Evolutionary conservation across 108 stramenopile species (phyloP), one percentile per base, ranked within the genome.

Genomic region (Skeletonema grethae): DNA sequence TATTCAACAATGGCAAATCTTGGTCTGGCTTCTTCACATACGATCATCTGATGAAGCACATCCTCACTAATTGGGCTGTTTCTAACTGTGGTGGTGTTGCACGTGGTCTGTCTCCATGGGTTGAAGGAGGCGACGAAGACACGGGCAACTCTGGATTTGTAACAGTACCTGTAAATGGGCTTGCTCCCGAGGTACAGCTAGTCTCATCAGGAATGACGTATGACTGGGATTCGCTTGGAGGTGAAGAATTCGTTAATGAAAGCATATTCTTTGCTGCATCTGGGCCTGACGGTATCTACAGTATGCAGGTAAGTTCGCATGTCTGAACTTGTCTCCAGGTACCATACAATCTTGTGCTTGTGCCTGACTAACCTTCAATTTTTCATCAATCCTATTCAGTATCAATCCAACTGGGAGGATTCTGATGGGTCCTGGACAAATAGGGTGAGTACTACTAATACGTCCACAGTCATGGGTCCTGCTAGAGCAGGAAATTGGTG

Each of bases 1-100:
- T 7, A 22, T 24, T 56, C 7, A 56, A 56, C 55, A 56, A 56
- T 56, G 55, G 55, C 22, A 56, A 24, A 24, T 24, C 22, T 24
- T 56, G 55, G 55, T 56, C 55, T 56, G 55, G 55, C 55, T 56
- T 56, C 55, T 56, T 56, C 55, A 56, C 55, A 56, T 56, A 56
- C 7, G 55, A 56, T 24, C 55, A 56, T 56, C 7, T 56, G 24
- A 56, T 56, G 55, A 56, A 56, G 55, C 55, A 56, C 24, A 56
- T 56, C 55, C 55, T 56, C 22, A 56, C 55, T 7, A 56, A 56
- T 24, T 56, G 55, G 55, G 24, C 22, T 24, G 55, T 56, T 56
- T 56, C 55, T 8, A 22, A 56, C 24, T 56, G 55, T 24, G 55
- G 55, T 56, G 55, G 55, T 24, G 55, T 56, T 22, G 55, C 55